Evolutionary conservation across 331 rosid genomes (phyloP).

Genomic region (Stylosanthes scabra): DNA sequence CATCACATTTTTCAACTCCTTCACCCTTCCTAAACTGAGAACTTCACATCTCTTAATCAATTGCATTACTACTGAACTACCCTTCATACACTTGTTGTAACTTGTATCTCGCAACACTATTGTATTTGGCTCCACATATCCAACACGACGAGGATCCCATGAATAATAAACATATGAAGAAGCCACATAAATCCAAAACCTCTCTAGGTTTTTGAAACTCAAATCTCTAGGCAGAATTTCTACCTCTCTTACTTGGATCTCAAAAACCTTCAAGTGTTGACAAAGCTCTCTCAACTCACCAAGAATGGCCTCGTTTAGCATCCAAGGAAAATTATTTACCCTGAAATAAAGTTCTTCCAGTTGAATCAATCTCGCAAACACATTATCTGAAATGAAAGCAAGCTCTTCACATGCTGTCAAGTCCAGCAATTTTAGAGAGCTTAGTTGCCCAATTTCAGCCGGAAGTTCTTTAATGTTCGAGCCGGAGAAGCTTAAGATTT

Average conservation of each 20-base stretch:
- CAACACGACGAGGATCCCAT: too few relatives aligned
- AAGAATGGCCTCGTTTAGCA: neutral
- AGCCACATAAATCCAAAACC: neutral
- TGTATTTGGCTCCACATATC: neutral
- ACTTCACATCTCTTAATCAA: neutral
- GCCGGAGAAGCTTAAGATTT: neutral
- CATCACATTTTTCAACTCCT: neutral
- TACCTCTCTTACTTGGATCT: neutral
- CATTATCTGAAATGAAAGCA: neutral
- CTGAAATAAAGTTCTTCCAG: slow-evolving; percentile 34
- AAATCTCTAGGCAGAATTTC: neutral
- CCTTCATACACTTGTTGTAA: neutral
- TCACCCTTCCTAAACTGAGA: neutral
- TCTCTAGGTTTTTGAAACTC: neutral
- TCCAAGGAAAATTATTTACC: neutral
- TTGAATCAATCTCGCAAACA: neutral
- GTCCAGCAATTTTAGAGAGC: neutral
- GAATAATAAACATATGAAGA: too few relatives aligned
- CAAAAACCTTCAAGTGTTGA: neutral
- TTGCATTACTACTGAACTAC: neutral
- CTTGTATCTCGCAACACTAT: neutral
- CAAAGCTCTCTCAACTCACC: neutral
- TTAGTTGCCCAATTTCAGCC: neutral
- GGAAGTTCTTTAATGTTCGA: neutral
- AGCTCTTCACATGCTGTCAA: neutral